These are phyloP conservation scores for Trichoderma parareesei DNA, from an alignment of 495 filamentous ascomycete species.

Conservation along the genomic window DNA sequence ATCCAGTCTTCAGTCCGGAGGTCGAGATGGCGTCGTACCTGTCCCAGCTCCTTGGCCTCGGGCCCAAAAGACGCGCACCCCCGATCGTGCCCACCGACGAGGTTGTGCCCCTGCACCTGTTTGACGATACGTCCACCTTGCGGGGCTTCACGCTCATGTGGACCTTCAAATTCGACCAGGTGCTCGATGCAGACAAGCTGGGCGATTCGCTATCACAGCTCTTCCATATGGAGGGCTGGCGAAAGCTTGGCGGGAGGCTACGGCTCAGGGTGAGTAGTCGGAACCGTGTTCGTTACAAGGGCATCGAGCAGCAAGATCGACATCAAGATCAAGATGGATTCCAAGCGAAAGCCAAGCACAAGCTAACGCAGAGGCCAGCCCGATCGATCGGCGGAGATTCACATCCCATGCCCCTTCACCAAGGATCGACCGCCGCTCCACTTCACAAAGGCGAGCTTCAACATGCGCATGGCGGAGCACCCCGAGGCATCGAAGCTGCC, in stretches of 20 bases:
- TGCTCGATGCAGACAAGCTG: constrained; percentile 33
- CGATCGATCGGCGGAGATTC: constrained; percentile 7
- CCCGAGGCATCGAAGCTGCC: constrained; percentile 25
- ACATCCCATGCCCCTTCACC: constrained; percentile 29
- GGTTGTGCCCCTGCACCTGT: constrained; percentile 23
- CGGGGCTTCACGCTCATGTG: constrained; percentile 24
- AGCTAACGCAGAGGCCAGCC: neutral
- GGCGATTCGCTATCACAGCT: constrained; percentile 25
- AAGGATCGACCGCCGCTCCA: constrained; percentile 26
- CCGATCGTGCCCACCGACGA: constrained; percentile 20
- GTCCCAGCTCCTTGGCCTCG: neutral
- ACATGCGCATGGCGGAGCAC: constrained; percentile 24
- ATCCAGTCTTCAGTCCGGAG: too few species aligned
- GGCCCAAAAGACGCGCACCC: constrained; percentile 14
- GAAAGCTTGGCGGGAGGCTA: constrained; percentile 34
- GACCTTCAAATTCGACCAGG: constrained; percentile 34
- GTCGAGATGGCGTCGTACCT: constrained; percentile 9
- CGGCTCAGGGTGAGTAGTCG: constrained; percentile 26
- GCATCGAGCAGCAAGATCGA: neutral
- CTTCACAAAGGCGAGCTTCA: constrained; percentile 25
- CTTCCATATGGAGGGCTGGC: constrained; percentile 29
- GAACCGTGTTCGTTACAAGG: neutral
- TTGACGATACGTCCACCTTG: constrained; percentile 25
- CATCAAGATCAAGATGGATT: too few species aligned
- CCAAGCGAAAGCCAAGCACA: too few species aligned